Conservation (phyloP, 345 rosid species). For the Garcia nutans region DNA sequence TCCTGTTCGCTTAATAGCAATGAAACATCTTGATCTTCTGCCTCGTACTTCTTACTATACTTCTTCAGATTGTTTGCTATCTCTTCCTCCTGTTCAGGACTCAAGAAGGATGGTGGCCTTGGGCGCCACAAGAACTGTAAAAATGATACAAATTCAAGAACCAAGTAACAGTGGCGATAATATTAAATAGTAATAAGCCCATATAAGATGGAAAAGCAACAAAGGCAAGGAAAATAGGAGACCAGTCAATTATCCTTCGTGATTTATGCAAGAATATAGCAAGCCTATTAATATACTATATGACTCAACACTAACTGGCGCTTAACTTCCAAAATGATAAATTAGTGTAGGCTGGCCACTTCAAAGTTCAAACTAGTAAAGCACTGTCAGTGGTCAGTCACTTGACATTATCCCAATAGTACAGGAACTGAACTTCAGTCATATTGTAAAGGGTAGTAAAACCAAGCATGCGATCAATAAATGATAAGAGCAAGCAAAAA, state of each 20-base stretch:
- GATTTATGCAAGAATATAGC: background rate
- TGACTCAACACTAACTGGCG: too few species aligned
- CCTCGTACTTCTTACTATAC: slow-evolving; percentile 87
- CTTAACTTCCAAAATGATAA: background rate
- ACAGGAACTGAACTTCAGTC: background rate
- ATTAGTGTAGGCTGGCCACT: background rate
- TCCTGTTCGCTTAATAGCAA: slow-evolving; percentile 81
- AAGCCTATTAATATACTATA: background rate
- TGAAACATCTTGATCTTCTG: slow-evolving; percentile 92
- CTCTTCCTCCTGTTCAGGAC: slow-evolving; percentile 86
- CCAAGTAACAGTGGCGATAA: background rate
- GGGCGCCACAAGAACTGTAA: slow-evolving; percentile 84
- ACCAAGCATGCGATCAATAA: background rate
- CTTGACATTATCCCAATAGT: background rate
- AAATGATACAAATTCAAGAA: background rate
- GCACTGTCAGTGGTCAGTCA: background rate
- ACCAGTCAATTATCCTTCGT: background rate
- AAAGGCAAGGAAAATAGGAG: background rate
- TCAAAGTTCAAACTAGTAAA: background rate
- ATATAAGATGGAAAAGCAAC: too few species aligned
- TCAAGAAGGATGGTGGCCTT: slow-evolving; percentile 78
- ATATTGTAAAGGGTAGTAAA: background rate
- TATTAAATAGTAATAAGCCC: background rate
- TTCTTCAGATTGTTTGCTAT: slow-evolving; percentile 85
- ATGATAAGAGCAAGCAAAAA: background rate